Evolutionary conservation across 139 green algal species (phyloP).

Genomic region (Dunaliella sp.): DNA sequence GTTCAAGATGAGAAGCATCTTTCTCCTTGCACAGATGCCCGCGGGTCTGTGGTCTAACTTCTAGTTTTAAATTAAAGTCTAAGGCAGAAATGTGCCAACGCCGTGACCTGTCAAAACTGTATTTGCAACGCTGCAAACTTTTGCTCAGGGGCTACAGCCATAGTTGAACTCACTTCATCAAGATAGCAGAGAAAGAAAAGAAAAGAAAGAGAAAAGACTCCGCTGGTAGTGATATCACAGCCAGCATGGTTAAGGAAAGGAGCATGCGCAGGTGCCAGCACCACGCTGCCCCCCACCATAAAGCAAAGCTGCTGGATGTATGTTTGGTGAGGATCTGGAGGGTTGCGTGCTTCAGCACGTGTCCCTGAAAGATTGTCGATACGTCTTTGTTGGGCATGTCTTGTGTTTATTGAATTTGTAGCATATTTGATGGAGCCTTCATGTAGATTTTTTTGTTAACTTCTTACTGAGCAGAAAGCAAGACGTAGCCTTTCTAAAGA

Average conservation of each 20-base stretch:
- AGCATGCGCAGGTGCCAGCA: background rate
- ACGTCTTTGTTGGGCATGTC: background rate
- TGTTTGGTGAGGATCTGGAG: background rate
- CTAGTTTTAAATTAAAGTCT: too few relatives aligned
- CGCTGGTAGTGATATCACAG: too few relatives aligned
- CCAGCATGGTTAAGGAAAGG: background rate
- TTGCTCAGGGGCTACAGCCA: too few relatives aligned
- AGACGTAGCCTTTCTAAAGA: too few relatives aligned
- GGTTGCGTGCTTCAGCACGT: background rate
- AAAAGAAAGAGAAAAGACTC: background rate
- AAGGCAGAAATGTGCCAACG: too few relatives aligned
- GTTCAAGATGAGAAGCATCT: too few relatives aligned
- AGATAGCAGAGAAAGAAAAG: background rate
- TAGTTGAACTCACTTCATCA: background rate
- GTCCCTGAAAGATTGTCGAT: background rate
- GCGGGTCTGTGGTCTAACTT: too few relatives aligned
- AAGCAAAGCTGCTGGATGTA: background rate
- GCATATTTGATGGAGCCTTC: background rate
- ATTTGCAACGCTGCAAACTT: too few relatives aligned
- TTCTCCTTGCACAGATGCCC: too few relatives aligned
- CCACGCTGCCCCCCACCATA: background rate
- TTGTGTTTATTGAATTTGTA: background rate
- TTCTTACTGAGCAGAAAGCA: too few relatives aligned
- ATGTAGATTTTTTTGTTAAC: too few relatives aligned
- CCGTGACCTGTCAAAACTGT: too few relatives aligned